phyloP scores from a whole-genome alignment of 2,329 filamentous ascomycete genomes.

The Claviceps humidiphila region DNA sequence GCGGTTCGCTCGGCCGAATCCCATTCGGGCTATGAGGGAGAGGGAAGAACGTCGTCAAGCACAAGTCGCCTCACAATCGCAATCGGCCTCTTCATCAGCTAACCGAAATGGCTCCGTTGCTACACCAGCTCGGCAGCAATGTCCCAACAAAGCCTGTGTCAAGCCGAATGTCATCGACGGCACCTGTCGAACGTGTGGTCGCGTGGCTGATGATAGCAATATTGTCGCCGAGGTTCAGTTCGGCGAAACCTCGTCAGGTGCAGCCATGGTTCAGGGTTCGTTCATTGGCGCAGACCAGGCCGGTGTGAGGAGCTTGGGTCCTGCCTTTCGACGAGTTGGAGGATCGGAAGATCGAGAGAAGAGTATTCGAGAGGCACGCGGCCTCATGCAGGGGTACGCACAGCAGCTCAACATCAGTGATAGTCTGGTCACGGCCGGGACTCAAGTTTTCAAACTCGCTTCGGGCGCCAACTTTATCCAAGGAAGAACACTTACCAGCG shows the following conservation, averaged over 20 bases:
- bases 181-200: conserved; percentile 74
- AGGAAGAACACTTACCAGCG: conserved; percentile 71
- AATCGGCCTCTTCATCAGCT: conserved; percentile 14
- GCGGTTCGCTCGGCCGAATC: conserved; percentile 31
- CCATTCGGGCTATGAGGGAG: conserved; percentile 38
- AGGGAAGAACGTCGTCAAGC: conserved; percentile 31
- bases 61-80: conserved; percentile 13
- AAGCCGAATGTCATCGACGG: conserved; percentile 50
- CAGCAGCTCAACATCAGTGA: conserved; percentile 47
- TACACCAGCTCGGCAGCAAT: conserved; percentile 27
- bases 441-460: conserved; percentile 65
- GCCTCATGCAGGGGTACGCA: conserved; percentile 49
- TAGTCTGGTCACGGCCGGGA: conserved; percentile 49
- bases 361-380: conserved; percentile 43
- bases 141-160: conserved; percentile 47
- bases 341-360: conserved; percentile 46
- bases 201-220: conserved; percentile 69
- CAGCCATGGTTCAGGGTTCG: conserved; percentile 80
- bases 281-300: conserved; percentile 79
- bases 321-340: conserved; percentile 47
- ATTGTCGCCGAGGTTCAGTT: conserved; percentile 90
- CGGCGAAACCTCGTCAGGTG: conserved; percentile 73
- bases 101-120: conserved; percentile 19
- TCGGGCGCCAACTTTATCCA: conserved; percentile 67
- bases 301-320: conserved; percentile 54